Evolutionary conservation across 2,329 filamentous ascomycete species (phyloP), one percentile per base, ranked within the genome.

Genomic region (Nannizziopsis arthrosporioides): DNA sequence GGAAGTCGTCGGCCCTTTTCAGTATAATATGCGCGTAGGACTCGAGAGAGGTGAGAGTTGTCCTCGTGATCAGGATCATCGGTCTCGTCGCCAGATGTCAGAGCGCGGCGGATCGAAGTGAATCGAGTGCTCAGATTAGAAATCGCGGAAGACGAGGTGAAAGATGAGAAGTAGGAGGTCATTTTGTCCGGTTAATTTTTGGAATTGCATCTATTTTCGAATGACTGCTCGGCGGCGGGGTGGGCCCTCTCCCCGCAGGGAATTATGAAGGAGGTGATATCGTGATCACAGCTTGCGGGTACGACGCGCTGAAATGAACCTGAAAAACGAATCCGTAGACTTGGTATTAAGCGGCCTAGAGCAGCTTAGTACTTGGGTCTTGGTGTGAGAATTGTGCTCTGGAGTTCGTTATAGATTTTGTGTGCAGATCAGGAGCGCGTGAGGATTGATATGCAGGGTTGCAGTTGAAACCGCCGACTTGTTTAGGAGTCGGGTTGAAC

Each of bases 1-100:
- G 92, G 92, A 54, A 89, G 84, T 1, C 80, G 74, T 17, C 82
- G 81, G 56, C 83, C 85, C 62, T 93, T 92, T 65, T 96, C 89
- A 44, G 74, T 78, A 73, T 98, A 96, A 75, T 96, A 94, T 58
- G 81, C 83, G 59, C 92, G 84, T 19, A 98, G 79, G 32, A 94
- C 88, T 59, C 92, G 85, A 68, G 86, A 93, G 60, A 96, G 84
- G 71, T 96, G 88, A 2, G 88, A 93, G 70, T 94, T 87, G 70
- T 96, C 89, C 68, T 93, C 70, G 52, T 69, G 64, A 36, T 71
- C 68, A 1, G 68, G 66, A 56, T 69, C 67, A 53, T 69, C 67
- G 34, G 57, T 59, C 53, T 68, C 66, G 49, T 69, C 65, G 51
- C 64, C 63, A 9, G 64, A 59, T 22, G 63, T 64, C 55, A 69